Conservation (phyloP, 1,139 yeast genomes). For the Hemisphaericaspora subhashii region DNA sequence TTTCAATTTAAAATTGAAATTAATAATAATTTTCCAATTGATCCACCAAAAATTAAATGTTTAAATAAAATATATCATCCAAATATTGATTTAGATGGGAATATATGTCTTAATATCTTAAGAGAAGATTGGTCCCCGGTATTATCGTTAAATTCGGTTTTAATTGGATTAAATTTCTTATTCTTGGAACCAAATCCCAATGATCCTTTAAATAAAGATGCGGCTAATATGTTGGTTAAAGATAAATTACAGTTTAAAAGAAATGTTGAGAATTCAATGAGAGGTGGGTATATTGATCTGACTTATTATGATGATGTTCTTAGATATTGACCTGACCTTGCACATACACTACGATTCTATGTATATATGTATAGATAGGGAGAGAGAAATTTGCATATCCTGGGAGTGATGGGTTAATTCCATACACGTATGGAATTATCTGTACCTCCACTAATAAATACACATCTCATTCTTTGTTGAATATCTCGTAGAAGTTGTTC, state of each 20-base stretch:
- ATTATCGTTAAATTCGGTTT: slow-evolving; percentile 72
- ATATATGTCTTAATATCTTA: slow-evolving; percentile 85
- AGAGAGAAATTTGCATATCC: background rate
- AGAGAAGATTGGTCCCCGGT: slow-evolving; percentile 98
- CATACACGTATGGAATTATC: slow-evolving; percentile 56
- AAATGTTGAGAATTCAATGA: slow-evolving; percentile 66
- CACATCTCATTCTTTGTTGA: slow-evolving; percentile 52
- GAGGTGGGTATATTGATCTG: slow-evolving; percentile 64
- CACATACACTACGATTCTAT: background rate
- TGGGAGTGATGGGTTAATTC: too few relatives aligned
- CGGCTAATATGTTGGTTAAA: slow-evolving; percentile 72
- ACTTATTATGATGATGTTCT: slow-evolving; percentile 63
- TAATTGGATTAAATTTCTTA: slow-evolving; percentile 82
- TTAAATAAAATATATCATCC: slow-evolving; percentile 83
- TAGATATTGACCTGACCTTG: slow-evolving; percentile 9
- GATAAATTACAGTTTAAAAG: slow-evolving; percentile 55
- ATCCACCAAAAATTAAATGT: slow-evolving; percentile 85
- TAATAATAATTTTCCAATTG: slow-evolving; percentile 80
- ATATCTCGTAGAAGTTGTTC: slow-evolving; percentile 22
- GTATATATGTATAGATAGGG: background rate
- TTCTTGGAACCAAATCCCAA: slow-evolving; percentile 89
- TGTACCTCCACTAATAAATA: slow-evolving; percentile 60
- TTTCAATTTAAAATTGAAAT: slow-evolving; percentile 68
- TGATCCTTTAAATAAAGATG: slow-evolving; percentile 90
- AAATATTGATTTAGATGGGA: slow-evolving; percentile 86